These are phyloP conservation scores for Pichiaceae sp. DNA, from an alignment of 1,139 yeast genomes.

Conservation along the genomic window DNA sequence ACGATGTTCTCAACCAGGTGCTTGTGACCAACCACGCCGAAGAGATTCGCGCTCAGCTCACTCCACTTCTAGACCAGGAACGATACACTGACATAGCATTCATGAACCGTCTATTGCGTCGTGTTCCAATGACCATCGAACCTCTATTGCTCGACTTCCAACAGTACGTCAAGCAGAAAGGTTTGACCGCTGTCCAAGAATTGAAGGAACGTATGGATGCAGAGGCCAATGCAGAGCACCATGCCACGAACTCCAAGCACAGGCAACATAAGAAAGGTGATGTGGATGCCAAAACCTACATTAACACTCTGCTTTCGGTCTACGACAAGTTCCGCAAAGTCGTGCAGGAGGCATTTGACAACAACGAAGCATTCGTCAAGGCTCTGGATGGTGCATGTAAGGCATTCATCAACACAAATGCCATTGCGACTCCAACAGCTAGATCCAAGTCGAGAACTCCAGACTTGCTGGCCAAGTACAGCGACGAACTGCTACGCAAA, in stretches of 20 bases:
- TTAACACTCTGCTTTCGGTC: slow-evolving; percentile 65
- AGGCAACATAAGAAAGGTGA: slow-evolving; percentile 18
- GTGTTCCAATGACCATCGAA: slow-evolving; percentile 66
- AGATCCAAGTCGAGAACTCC: slow-evolving; percentile 68
- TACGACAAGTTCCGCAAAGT: slow-evolving; percentile 61
- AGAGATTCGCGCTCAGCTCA: slow-evolving; percentile 70
- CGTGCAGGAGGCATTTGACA: slow-evolving; percentile 62
- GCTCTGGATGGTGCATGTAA: slow-evolving; percentile 89
- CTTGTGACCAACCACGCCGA: slow-evolving; percentile 75
- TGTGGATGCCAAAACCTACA: slow-evolving; percentile 71
- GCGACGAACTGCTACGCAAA: slow-evolving; percentile 76
- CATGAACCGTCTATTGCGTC: slow-evolving; percentile 66
- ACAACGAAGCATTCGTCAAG: slow-evolving; percentile 72
- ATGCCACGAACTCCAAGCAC: not conserved
- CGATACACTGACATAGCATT: slow-evolving; percentile 72
- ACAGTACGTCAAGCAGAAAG: slow-evolving; percentile 66
- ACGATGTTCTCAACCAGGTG: slow-evolving; percentile 67
- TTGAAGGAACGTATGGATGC: slow-evolving; percentile 43
- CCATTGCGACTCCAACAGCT: slow-evolving; percentile 62
- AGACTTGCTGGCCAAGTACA: slow-evolving; percentile 81
- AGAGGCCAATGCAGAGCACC: slow-evolving; percentile 4
- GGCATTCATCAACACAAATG: slow-evolving; percentile 72
- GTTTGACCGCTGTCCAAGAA: slow-evolving; percentile 58
- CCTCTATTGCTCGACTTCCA: slow-evolving; percentile 75
- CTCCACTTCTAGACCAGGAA: slow-evolving; percentile 63